A percentile compares a stretch with the other conserved stretches of the same genome.
Evolutionary conservation across 352 stramenopile species (phyloP).

Genomic region (Phytopythium litorale): DNA sequence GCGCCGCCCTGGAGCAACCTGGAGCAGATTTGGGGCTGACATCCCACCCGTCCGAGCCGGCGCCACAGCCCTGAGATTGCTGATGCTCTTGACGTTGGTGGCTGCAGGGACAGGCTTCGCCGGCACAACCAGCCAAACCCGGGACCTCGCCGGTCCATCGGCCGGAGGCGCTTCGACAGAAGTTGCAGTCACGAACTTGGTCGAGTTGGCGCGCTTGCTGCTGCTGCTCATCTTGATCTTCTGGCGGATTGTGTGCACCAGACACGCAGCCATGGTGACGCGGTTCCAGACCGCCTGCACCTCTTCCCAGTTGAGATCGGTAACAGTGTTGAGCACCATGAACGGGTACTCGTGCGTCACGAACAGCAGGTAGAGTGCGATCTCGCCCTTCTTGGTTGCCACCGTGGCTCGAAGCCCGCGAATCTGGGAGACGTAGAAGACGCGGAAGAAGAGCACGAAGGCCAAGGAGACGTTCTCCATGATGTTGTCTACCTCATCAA

Average conservation of each 20-base stretch:
- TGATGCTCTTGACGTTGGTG: not conserved
- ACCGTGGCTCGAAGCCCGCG: slow-evolving; percentile 12
- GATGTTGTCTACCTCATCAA: slow-evolving; percentile 16
- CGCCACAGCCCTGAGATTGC: not conserved
- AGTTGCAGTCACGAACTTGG: not conserved
- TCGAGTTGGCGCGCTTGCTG: not conserved
- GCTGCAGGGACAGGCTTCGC: not conserved
- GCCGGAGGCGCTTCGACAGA: not conserved
- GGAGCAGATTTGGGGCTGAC: not conserved
- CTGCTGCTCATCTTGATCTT: slow-evolving; percentile 10
- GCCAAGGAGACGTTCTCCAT: slow-evolving; percentile 24
- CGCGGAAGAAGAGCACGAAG: slow-evolving; percentile 39
- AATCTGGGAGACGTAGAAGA: slow-evolving; percentile 28
- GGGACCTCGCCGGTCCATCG: not conserved
- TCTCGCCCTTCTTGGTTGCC: slow-evolving; percentile 12
- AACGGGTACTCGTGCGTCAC: slow-evolving; percentile 40
- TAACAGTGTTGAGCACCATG: slow-evolving; percentile 14
- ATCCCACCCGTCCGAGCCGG: not conserved
- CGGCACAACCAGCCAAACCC: not conserved
- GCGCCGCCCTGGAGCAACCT: no score
- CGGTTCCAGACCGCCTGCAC: slow-evolving; percentile 35
- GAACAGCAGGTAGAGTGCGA: slow-evolving; percentile 26
- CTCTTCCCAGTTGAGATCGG: slow-evolving; percentile 33
- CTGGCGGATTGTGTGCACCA: slow-evolving; percentile 21
- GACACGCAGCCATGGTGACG: slow-evolving; percentile 26